These are phyloP conservation scores for Cercis canadensis DNA, from an alignment of 306 rosid genomes.

Conservation along the genomic window DNA sequence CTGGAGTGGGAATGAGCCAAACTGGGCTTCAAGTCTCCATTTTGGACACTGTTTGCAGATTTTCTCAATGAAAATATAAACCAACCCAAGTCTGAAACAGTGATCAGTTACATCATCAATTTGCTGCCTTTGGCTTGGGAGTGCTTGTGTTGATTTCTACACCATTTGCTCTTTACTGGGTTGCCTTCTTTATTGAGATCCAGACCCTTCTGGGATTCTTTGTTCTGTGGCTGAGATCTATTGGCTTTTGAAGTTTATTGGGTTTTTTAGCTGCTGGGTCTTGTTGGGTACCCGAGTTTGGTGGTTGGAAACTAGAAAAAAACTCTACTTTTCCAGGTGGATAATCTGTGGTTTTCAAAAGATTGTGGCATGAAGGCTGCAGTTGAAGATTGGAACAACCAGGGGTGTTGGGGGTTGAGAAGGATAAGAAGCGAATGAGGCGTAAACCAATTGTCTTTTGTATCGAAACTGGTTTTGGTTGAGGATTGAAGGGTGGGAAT, in stretches of 20 bases:
- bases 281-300: not conserved
- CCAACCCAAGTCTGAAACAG: slow-evolving; percentile 28
- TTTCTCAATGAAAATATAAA: slow-evolving; percentile 29
- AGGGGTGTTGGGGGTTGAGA: slow-evolving; percentile 48
- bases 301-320: too few species aligned
- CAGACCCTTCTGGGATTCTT: slow-evolving; percentile 45
- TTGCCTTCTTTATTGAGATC: slow-evolving; percentile 58
- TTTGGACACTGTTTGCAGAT: slow-evolving; percentile 29
- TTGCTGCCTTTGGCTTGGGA: slow-evolving; percentile 32
- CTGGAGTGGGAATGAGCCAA: slow-evolving; percentile 41
- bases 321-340: too few species aligned
- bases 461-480: slow-evolving; percentile 41
- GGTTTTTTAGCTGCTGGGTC: slow-evolving; percentile 39
- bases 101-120: slow-evolving; percentile 35
- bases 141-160: slow-evolving; percentile 38
- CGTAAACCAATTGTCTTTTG: not conserved
- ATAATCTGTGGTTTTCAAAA: too few species aligned
- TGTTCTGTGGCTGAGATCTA: slow-evolving; percentile 67
- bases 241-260: slow-evolving; percentile 31
- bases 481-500: slow-evolving; percentile 50
- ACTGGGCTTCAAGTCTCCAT: slow-evolving; percentile 33
- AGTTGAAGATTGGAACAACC: slow-evolving; percentile 38
- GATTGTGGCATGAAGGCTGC: slow-evolving; percentile 7
- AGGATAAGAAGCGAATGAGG: slow-evolving; percentile 64
- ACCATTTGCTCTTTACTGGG: slow-evolving; percentile 38